These are phyloP conservation scores for Nothophoma quercina DNA, from an alignment of 2,329 filamentous ascomycete genomes.

Conservation along the genomic window DNA sequence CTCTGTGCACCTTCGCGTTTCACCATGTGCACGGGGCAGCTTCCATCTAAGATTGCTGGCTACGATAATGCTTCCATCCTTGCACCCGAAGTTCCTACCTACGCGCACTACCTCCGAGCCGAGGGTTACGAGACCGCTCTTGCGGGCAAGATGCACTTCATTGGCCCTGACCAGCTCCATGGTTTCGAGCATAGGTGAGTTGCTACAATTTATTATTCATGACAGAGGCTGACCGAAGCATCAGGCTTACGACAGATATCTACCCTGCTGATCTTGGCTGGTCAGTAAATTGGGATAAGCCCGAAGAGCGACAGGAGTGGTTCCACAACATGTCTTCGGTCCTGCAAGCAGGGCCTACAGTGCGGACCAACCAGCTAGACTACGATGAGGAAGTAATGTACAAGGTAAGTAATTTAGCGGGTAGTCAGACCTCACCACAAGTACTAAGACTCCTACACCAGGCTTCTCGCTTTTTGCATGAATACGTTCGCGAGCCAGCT, in stretches of 20 bases:
- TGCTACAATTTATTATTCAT: not conserved
- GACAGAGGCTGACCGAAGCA: conserved; percentile 3
- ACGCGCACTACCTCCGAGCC: conserved; percentile 86
- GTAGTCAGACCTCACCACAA: conserved; percentile 53
- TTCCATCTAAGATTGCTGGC: conserved; percentile 89
- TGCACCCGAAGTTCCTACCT: conserved; percentile 84
- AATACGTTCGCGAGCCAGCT: conserved; percentile 82
- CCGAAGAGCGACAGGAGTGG: conserved; percentile 85
- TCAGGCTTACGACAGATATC: conserved; percentile 87
- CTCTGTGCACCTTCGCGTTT: conserved; percentile 92
- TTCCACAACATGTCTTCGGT: conserved; percentile 95
- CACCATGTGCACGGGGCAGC: conserved; percentile 90
- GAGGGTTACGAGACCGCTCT: conserved; percentile 89
- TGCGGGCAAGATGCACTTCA: conserved; percentile 97
- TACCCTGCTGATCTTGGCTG: conserved; percentile 95
- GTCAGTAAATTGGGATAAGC: conserved; percentile 95
- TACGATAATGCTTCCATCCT: conserved; percentile 92
- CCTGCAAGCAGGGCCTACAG: conserved; percentile 84
- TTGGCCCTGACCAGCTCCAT: conserved; percentile 87
- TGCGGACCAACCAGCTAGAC: conserved; percentile 92
- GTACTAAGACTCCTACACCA: conserved; percentile 66
- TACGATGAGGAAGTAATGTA: conserved; percentile 98
- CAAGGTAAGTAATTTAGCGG: conserved; percentile 54
- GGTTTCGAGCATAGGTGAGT: conserved; percentile 76
- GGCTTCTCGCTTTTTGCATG: conserved; percentile 87